These are phyloP conservation scores for Scalesia atractyloides DNA, from an alignment of 129 eudicot genomes.

Conservation along the genomic window DNA sequence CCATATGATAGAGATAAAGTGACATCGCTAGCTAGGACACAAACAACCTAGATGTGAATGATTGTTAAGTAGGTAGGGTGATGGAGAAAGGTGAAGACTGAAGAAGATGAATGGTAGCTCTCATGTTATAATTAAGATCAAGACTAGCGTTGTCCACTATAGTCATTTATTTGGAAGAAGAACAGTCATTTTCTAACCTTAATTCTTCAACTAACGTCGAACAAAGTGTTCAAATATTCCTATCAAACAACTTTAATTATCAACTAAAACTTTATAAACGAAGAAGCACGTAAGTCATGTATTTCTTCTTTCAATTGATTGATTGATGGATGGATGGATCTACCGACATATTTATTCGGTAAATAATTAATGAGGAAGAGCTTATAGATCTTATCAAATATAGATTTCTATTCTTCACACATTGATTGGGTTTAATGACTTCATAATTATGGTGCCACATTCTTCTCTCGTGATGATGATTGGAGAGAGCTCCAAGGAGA, in stretches of 20 bases:
- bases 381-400: neutral
- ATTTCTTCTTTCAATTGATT: constrained; percentile 12
- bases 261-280: constrained; percentile 1
- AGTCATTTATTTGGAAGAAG: constrained; percentile 22
- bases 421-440: neutral
- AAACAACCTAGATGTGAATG: constrained; percentile 21
- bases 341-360: neutral
- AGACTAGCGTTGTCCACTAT: constrained; percentile 13
- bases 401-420: neutral
- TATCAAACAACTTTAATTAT: constrained; percentile 11
- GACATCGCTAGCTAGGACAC: constrained; percentile 24
- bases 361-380: neutral
- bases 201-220: constrained; percentile 27
- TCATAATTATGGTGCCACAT: neutral
- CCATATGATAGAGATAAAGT: constrained; percentile 18
- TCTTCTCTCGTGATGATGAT: neutral
- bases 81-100: constrained; percentile 21
- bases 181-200: constrained; percentile 38
- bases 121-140: constrained; percentile 21
- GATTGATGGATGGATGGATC: constrained; percentile 9
- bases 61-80: constrained; percentile 27
- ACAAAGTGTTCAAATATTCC: constrained; percentile 16
- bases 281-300: neutral
- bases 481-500: neutral
- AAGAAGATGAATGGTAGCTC: constrained; percentile 21